phyloP scores from a whole-genome alignment of 1,139 yeast species.

The Hansenula lynferdii region DNA sequence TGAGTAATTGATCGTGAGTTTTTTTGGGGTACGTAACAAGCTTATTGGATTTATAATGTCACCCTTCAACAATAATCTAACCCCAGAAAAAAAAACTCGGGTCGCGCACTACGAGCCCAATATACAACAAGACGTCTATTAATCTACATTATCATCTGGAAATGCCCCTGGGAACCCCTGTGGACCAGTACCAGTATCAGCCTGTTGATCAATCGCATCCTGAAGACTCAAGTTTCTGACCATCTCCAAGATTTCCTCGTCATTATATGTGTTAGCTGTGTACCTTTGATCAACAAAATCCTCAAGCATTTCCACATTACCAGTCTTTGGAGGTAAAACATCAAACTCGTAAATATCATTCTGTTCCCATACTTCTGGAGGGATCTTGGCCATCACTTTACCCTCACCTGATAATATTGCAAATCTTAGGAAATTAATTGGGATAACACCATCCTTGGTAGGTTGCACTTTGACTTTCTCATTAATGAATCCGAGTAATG shows the following conservation, averaged over 20 bases:
- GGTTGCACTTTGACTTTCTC: conserved; percentile 9
- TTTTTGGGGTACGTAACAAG: no score
- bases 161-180: neutral
- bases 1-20: no score
- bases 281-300: conserved; percentile 33
- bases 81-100: no score
- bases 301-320: conserved; percentile 32
- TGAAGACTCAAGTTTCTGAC: conserved; percentile 20
- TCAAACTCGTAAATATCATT: conserved; percentile 67
- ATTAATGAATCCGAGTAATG: conserved; percentile 33
- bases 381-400: conserved; percentile 64
- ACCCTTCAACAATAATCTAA: no score
- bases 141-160: no score
- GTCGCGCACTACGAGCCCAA: no score
- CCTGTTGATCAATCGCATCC: conserved; percentile 18
- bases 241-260: conserved; percentile 21
- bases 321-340: conserved; percentile 54
- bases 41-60: no score
- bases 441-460: conserved; percentile 32
- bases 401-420: conserved; percentile 68
- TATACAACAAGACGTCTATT: no score
- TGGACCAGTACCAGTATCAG: no score
- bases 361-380: conserved; percentile 54
- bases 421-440: conserved; percentile 58
- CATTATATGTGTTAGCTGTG: conserved; percentile 11